Conservation (phyloP, 805 yeast genomes). For the Yarrowia sp. region DNA sequence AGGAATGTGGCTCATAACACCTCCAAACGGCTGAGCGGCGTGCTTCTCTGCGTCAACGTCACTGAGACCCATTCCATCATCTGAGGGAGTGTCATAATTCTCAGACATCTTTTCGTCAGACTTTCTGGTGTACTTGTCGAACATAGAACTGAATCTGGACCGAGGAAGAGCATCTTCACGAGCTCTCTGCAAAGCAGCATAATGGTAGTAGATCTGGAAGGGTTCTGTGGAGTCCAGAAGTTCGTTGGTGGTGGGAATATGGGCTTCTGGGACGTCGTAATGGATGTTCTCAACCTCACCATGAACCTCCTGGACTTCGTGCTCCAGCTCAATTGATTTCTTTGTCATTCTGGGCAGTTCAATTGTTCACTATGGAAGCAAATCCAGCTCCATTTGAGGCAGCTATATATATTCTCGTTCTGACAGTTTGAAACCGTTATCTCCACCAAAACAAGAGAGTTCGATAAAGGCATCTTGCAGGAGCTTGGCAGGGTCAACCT, state of each 20-base stretch:
- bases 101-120: neutral
- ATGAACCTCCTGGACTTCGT: neutral
- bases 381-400: neutral
- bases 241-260: neutral
- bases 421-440: neutral
- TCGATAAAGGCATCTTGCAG: neutral
- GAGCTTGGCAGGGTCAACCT: slow-evolving; percentile 17
- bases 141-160: neutral
- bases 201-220: slow-evolving; percentile 1
- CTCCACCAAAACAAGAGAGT: neutral
- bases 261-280: neutral
- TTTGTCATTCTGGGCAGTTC: no score
- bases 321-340: neutral
- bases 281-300: neutral
- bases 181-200: slow-evolving; percentile 6
- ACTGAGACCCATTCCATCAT: neutral
- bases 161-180: slow-evolving; percentile 11
- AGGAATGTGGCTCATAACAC: neutral
- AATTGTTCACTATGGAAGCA: neutral
- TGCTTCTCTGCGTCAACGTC: neutral
- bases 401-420: neutral
- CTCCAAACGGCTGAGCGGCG: neutral
- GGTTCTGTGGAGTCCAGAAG: neutral
- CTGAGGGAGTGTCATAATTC: neutral
- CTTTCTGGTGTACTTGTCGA: neutral